Evolutionary conservation across 2,329 filamentous ascomycete species (phyloP).

Genomic region (Phialocephala subalpina): DNA sequence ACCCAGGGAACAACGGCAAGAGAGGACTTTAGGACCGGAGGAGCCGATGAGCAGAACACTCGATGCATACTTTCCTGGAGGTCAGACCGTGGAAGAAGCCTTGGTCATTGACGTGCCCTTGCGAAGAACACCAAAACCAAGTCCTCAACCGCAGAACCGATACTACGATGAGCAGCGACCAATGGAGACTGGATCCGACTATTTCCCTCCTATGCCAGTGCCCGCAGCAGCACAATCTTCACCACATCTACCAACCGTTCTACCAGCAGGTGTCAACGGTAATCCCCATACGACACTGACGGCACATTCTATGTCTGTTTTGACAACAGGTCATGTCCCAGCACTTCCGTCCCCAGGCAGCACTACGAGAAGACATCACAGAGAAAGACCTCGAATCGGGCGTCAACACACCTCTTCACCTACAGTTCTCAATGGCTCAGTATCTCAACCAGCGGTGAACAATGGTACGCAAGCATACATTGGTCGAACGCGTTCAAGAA

Average conservation of each 20-base stretch:
- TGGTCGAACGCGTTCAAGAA: conserved; percentile 59
- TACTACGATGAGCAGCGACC: conserved; percentile 69
- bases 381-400: conserved; percentile 66
- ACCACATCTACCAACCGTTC: conserved; percentile 41
- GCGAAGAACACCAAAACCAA: conserved; percentile 80
- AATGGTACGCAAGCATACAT: conserved; percentile 44
- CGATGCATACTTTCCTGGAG: conserved; percentile 84
- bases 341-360: conserved; percentile 84
- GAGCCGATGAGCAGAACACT: conserved; percentile 82
- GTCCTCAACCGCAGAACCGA: conserved; percentile 66
- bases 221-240: conserved; percentile 34
- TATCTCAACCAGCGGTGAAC: conserved; percentile 29
- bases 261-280: conserved; percentile 39
- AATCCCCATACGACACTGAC: conserved; percentile 41
- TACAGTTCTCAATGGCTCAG: conserved; percentile 61
- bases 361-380: conserved; percentile 63
- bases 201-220: conserved; percentile 78
- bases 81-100: conserved; percentile 88
- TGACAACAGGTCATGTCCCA: conserved; percentile 82
- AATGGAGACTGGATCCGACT: conserved; percentile 76
- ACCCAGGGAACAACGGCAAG: conserved; percentile 71
- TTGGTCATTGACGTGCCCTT: conserved; percentile 87
- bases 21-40: conserved; percentile 82
- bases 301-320: conserved; percentile 77
- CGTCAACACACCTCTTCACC: conserved; percentile 85